Evolutionary conservation across 345 rosid species (phyloP), one percentile per base, ranked within the genome.

Genomic region (Lenwebbia sp.): DNA sequence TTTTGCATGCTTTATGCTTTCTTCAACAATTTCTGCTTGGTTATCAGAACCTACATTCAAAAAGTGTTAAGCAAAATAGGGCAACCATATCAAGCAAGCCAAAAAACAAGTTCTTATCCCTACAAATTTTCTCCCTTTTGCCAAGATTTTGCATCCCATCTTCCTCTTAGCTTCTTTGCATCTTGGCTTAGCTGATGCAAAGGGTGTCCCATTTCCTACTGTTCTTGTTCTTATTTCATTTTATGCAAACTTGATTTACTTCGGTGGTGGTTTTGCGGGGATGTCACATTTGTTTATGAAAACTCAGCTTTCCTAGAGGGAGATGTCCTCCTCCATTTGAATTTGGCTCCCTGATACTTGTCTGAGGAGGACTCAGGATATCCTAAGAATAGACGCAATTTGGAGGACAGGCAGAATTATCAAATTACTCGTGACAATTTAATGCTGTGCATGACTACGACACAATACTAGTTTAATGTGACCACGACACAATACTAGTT

Each of bases 1-100:
- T 89, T 91, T 94, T 54, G 97, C 97, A 86, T 93, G 95, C 84
- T 86, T 90, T 86, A 94, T 93, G 90, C 97, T 94, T 89, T 93
- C 92, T 56, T 90, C 93, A 44, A 94, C 93, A 54, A 91, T 88
- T 85, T 92, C 92, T 57, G 89, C 90, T 86, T 87, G 93, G 90
- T 92, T 92, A 84, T 92, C 95, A 82, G 90, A 84, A 87, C 91
- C 96, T 94, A 89, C 84, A 90, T 23, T 83, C 28, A 82, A 54
- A 10, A 26, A 40, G 49, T 57, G 30, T 53, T 55, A 82, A 57
- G 5, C 22, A 3, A 54, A 82, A 58, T n/a, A 52, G 14, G 40
- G 37, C 57, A 86, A 82, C 47, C 44, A 70, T 70, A 33, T 33
- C 19, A 33, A 19, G 78, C 6, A 70, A 70, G 44, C 41, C 22